Evolutionary conservation across 805 yeast species (phyloP).

Genomic region (Starmerella potacharoeniae): DNA sequence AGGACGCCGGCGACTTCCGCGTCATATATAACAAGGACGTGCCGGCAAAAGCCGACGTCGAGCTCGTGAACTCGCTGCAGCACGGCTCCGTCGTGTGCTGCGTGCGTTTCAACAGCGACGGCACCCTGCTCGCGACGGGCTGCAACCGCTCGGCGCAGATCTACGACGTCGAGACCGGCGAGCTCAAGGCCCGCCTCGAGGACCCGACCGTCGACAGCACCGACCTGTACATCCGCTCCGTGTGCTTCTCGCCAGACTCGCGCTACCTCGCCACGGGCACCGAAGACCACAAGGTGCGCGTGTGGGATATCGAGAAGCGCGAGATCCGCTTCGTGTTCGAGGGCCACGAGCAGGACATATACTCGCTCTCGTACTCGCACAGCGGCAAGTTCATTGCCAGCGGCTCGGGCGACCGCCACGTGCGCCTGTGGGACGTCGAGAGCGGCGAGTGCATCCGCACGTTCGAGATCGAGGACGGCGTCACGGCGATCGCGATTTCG

Average conservation of each 20-base stretch:
- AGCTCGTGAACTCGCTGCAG: slow-evolving; percentile 77
- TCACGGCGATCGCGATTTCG: slow-evolving; percentile 92
- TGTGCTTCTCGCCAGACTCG: slow-evolving; percentile 92
- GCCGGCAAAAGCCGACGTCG: slow-evolving; percentile 66
- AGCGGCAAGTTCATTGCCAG: slow-evolving; percentile 87
- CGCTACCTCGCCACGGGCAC: slow-evolving; percentile 90
- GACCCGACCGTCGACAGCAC: slow-evolving; percentile 69
- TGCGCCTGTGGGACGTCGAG: slow-evolving; percentile 89
- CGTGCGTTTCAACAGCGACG: slow-evolving; percentile 83
- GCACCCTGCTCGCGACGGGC: slow-evolving; percentile 89
- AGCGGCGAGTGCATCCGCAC: slow-evolving; percentile 83
- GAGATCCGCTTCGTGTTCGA: slow-evolving; percentile 67
- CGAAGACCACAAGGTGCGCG: slow-evolving; percentile 64
- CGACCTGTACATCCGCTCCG: slow-evolving; percentile 87
- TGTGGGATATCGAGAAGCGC: slow-evolving; percentile 86
- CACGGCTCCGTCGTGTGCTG: slow-evolving; percentile 95
- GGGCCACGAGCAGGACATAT: slow-evolving; percentile 97
- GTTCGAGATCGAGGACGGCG: slow-evolving; percentile 90
- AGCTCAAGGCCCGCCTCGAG: slow-evolving; percentile 69
- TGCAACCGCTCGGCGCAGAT: slow-evolving; percentile 94
- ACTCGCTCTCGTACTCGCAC: slow-evolving; percentile 88
- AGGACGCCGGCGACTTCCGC: slow-evolving; percentile 74
- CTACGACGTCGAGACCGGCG: slow-evolving; percentile 84
- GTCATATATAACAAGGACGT: slow-evolving; percentile 84
- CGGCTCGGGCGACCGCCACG: slow-evolving; percentile 94